Evolutionary conservation across 2,329 filamentous ascomycete genomes (phyloP).

Genomic region (Fusarium nelsonii): DNA sequence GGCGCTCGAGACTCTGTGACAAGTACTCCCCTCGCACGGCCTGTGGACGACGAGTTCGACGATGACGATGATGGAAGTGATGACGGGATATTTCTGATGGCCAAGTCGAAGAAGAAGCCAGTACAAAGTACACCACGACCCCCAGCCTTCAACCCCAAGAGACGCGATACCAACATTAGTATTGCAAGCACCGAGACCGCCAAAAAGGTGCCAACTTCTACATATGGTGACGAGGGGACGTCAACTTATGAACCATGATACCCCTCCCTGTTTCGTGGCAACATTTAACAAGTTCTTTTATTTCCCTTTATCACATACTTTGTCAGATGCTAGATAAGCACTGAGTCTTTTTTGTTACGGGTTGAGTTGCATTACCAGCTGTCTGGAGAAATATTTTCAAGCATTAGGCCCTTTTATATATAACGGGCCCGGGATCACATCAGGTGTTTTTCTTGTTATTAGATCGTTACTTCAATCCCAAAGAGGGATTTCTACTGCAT

Average conservation of each 20-base stretch:
- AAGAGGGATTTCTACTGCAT: slow-evolving; percentile 29
- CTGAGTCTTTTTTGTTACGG: slow-evolving; percentile 23
- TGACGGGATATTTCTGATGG: slow-evolving; percentile 67
- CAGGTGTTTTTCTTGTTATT: slow-evolving; percentile 41
- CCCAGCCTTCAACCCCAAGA: slow-evolving; percentile 56
- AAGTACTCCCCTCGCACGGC: slow-evolving; percentile 47
- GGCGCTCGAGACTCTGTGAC: slow-evolving; percentile 40
- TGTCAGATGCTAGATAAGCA: slow-evolving; percentile 37
- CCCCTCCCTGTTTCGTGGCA: slow-evolving; percentile 38
- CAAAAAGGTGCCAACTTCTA: slow-evolving; percentile 62
- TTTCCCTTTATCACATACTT: slow-evolving; percentile 36
- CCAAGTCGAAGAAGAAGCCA: slow-evolving; percentile 62
- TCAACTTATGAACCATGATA: slow-evolving; percentile 47
- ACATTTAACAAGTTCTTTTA: slow-evolving; percentile 30
- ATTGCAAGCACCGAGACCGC: slow-evolving; percentile 73
- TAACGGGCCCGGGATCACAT: slow-evolving; percentile 23
- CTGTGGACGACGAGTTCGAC: slow-evolving; percentile 58
- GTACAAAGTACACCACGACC: slow-evolving; percentile 34
- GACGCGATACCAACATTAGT: slow-evolving; percentile 71
- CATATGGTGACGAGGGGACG: slow-evolving; percentile 53
- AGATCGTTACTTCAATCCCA: slow-evolving; percentile 40
- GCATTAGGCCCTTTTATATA: slow-evolving; percentile 24
- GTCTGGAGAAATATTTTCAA: slow-evolving; percentile 38
- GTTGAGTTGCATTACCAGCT: slow-evolving; percentile 35
- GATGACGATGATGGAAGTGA: slow-evolving; percentile 67